Percentiles rank a stretch among this genome's conserved stretches.
These are phyloP conservation scores for Escovopsis sp. DNA, from an alignment of 2,329 filamentous ascomycete genomes.

Conservation along the genomic window DNA sequence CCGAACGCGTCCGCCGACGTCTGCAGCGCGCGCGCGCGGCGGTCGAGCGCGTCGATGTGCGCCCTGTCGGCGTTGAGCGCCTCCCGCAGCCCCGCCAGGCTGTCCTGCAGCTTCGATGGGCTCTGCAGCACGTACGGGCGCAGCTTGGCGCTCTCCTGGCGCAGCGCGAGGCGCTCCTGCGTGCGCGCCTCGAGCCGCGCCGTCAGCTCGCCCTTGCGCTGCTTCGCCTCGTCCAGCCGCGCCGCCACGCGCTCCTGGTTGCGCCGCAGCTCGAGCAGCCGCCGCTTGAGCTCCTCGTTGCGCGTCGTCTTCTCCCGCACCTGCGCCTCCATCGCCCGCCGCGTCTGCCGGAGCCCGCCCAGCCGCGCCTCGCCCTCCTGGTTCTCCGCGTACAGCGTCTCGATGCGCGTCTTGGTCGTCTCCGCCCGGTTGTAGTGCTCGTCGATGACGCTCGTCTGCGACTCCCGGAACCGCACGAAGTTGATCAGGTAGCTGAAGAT, in stretches of 20 bases:
- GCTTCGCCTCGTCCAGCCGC: conserved; percentile 69
- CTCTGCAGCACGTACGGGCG: conserved; percentile 86
- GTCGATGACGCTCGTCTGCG: conserved; percentile 78
- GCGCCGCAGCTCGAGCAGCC: conserved; percentile 63
- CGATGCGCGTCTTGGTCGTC: conserved; percentile 73
- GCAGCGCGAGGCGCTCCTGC: conserved; percentile 51
- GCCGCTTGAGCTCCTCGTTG: conserved; percentile 76
- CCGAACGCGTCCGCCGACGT: conserved; percentile 84
- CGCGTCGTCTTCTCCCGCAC: conserved; percentile 73
- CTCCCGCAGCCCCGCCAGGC: conserved; percentile 67
- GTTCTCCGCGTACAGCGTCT: conserved; percentile 72
- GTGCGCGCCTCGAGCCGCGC: conserved; percentile 57
- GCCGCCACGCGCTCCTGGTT: conserved; percentile 73
- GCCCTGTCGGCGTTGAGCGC: conserved; percentile 64
- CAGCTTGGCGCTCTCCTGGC: conserved; percentile 78
- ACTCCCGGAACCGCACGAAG: conserved; percentile 93
- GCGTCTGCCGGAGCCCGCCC: conserved; percentile 66
- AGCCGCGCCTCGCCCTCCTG: conserved; percentile 71
- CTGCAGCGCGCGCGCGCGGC: conserved; percentile 75
- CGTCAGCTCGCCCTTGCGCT: conserved; percentile 64
- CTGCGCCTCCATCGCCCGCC: conserved; percentile 65
- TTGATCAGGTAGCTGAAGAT: conserved; percentile 98
- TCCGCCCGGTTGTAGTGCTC: conserved; percentile 88
- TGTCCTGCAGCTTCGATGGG: conserved; percentile 67
- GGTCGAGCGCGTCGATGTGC: conserved; percentile 77